phyloP scores from a whole-genome alignment of 2,329 filamentous ascomycete genomes.

The Fusarium denticulatum region DNA sequence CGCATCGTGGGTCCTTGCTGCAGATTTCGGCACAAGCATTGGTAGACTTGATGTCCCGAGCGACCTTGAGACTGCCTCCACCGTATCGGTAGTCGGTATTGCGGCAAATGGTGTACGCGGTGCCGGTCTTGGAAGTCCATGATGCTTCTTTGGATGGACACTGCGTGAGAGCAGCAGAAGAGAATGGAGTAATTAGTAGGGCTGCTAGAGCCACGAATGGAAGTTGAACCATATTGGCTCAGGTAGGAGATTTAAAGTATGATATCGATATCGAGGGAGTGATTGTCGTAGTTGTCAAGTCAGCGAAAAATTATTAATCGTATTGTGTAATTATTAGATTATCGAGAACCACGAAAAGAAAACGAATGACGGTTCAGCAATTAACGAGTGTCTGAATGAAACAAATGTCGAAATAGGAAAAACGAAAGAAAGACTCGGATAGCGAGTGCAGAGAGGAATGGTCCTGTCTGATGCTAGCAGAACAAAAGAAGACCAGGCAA shows the following conservation, averaged over 20 bases:
- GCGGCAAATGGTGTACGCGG: constrained; percentile 18
- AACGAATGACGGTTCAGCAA: background rate
- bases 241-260: background rate
- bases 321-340: background rate
- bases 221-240: constrained; percentile 9
- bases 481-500: background rate
- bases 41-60: constrained; percentile 8
- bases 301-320: background rate
- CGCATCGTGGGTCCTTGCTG: constrained; percentile 28
- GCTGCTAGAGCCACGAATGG: constrained; percentile 28
- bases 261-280: background rate
- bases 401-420: background rate
- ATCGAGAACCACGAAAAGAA: background rate
- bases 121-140: constrained; percentile 10
- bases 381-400: constrained; percentile 10
- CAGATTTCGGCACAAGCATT: constrained; percentile 26
- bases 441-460: constrained; percentile 17
- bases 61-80: constrained; percentile 13
- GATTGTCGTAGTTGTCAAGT: background rate
- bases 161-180: constrained; percentile 22
- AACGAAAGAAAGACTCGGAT: constrained; percentile 11
- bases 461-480: background rate
- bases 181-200: constrained; percentile 15
- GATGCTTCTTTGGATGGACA: constrained; percentile 23
- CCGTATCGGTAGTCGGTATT: constrained; percentile 30